Evolutionary conservation across 2,329 filamentous ascomycete genomes (phyloP).

Genomic region (Xylariaceae sp.): DNA sequence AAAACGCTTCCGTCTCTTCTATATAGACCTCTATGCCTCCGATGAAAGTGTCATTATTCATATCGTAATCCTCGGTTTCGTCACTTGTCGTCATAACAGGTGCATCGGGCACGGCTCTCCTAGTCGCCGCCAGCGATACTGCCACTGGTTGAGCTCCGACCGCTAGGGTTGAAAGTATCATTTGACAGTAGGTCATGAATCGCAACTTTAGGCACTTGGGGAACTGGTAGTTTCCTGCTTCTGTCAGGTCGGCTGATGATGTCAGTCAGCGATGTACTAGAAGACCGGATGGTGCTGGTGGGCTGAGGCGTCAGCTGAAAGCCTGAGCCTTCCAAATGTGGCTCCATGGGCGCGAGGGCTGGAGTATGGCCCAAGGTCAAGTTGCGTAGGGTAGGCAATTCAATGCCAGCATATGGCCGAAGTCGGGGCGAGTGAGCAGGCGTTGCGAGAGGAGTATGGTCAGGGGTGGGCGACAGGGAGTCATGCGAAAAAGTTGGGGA

Average conservation of each 20-base stretch:
- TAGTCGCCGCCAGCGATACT: constrained; percentile 78
- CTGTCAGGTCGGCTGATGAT: constrained; percentile 92
- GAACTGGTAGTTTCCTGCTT: constrained; percentile 86
- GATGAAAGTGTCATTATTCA: constrained; percentile 42
- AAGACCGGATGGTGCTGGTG: constrained; percentile 49
- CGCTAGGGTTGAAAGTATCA: constrained; percentile 72
- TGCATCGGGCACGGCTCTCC: constrained; percentile 59
- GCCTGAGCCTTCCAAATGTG: constrained; percentile 55
- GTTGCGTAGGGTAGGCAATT: constrained; percentile 84
- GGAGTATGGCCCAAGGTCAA: constrained; percentile 62
- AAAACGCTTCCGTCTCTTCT: constrained; percentile 41
- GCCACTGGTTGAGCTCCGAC: constrained; percentile 77
- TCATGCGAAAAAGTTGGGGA: constrained; percentile 97
- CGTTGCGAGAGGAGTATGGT: constrained; percentile 97
- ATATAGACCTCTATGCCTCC: constrained; percentile 39
- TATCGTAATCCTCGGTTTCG: constrained; percentile 31
- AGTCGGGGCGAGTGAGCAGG: constrained; percentile 94
- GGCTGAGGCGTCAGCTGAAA: constrained; percentile 51
- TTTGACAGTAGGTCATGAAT: constrained; percentile 81
- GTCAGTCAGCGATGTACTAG: constrained; percentile 83
- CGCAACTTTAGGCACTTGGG: constrained; percentile 87
- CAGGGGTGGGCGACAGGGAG: constrained; percentile 91
- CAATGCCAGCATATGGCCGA: constrained; percentile 78
- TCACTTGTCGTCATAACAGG: constrained; percentile 8
- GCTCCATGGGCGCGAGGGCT: constrained; percentile 65